phyloP scores from a whole-genome alignment of 179 eudicot species.

The Spergularia azorica region DNA sequence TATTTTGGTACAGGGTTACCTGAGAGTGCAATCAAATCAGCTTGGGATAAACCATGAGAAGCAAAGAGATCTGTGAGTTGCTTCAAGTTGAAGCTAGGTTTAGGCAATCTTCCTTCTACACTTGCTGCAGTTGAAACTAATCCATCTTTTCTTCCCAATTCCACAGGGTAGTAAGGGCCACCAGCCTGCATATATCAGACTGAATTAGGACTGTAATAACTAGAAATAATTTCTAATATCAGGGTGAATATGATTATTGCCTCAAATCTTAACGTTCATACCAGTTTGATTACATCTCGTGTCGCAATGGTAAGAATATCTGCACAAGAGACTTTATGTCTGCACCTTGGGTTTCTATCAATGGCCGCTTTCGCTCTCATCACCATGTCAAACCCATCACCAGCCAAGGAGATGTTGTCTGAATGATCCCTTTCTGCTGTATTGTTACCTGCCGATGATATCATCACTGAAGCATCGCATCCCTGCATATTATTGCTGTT shows the following conservation, averaged over 20 bases:
- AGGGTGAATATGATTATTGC: too few relatives aligned
- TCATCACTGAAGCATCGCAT: constrained; percentile 66
- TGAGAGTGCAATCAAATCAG: constrained; percentile 85
- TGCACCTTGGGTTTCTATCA: constrained; percentile 52
- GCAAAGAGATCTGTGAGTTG: constrained; percentile 60
- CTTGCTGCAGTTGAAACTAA: constrained; percentile 59
- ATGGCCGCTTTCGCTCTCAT: constrained; percentile 73
- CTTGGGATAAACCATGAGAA: constrained; percentile 48
- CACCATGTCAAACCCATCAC: constrained; percentile 74
- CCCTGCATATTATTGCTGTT: constrained; percentile 41
- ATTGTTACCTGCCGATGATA: constrained; percentile 46
- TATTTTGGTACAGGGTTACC: constrained; percentile 33
- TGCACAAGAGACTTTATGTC: constrained; percentile 77
- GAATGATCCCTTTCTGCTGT: constrained; percentile 66
- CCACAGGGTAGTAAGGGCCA: constrained; percentile 68
- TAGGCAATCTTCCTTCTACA: constrained; percentile 58
- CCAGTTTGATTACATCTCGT: constrained; percentile 73
- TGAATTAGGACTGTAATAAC: too few relatives aligned
- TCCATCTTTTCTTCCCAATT: constrained; percentile 81
- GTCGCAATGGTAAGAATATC: constrained; percentile 88
- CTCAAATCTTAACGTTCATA: constrained; percentile 13
- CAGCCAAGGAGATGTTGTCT: constrained; percentile 67
- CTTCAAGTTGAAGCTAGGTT: constrained; percentile 45
- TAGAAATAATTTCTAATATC: too few relatives aligned
- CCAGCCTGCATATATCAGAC: constrained; percentile 49